Evolutionary conservation across 2,329 filamentous ascomycete species (phyloP).

Genomic region (Nothophoma quercina): DNA sequence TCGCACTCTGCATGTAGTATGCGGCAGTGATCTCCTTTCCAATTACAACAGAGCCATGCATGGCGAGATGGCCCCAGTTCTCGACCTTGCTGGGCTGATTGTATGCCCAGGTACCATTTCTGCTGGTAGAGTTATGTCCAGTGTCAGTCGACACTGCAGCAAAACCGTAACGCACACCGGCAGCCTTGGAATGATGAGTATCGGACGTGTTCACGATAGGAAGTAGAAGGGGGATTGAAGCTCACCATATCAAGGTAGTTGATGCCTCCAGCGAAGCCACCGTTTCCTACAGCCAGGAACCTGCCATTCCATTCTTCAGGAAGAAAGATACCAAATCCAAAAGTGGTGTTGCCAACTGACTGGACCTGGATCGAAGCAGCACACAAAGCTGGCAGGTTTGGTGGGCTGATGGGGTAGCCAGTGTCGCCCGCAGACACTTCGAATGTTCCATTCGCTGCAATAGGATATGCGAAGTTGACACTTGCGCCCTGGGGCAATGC

Average conservation of each 20-base stretch:
- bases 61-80: constrained; percentile 50
- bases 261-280: constrained; percentile 57
- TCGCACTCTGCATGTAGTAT: constrained; percentile 57
- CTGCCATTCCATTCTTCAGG: constrained; percentile 50
- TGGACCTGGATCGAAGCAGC: constrained; percentile 49
- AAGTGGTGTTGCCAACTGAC: constrained; percentile 45
- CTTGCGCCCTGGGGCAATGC: constrained; percentile 45
- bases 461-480: constrained; percentile 45
- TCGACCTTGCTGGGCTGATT: constrained; percentile 46
- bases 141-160: constrained; percentile 56
- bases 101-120: constrained; percentile 50
- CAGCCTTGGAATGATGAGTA: constrained; percentile 29
- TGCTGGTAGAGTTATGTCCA: constrained; percentile 51
- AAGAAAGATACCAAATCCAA: constrained; percentile 50
- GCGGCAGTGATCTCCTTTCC: constrained; percentile 58
- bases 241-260: constrained; percentile 59
- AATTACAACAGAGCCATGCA: constrained; percentile 59
- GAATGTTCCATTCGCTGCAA: constrained; percentile 50
- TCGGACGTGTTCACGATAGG: too few relatives aligned
- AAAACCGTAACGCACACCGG: constrained; percentile 50
- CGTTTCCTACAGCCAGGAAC: constrained; percentile 54
- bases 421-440: constrained; percentile 47
- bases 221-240: too few relatives aligned
- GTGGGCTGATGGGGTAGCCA: constrained; percentile 52
- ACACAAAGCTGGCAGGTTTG: constrained; percentile 48